Conservation (phyloP, 306 rosid species). For the Quercus dentata region DNA sequence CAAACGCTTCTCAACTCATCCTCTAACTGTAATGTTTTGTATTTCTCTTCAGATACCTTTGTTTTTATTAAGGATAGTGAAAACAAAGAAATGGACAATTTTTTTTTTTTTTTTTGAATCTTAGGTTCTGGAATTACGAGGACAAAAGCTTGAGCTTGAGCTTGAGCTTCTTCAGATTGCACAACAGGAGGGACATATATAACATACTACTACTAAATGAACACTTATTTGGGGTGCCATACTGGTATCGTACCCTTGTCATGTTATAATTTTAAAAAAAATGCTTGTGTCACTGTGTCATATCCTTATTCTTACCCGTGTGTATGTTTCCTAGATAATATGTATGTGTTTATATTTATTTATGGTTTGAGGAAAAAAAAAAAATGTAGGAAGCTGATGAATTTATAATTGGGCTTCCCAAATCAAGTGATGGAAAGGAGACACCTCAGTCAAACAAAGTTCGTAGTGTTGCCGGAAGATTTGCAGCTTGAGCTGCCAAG, state of each 20-base stretch:
- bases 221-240: too few species aligned
- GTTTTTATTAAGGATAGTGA: too few species aligned
- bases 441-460: slow-evolving; percentile 85
- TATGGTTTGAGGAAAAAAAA: slow-evolving; percentile 1
- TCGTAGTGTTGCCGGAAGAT: slow-evolving; percentile 75
- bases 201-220: too few species aligned
- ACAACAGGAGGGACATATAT: neutral
- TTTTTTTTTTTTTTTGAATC: neutral
- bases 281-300: accelerated
- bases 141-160: slow-evolving; percentile 91
- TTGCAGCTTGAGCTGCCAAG: slow-evolving; percentile 78
- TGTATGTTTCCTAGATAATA: too few species aligned
- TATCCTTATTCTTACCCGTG: too few species aligned
- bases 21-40: slow-evolving; percentile 49
- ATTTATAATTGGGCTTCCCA: slow-evolving; percentile 87
- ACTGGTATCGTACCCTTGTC: too few species aligned
- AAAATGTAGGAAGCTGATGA: slow-evolving; percentile 81
- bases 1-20: slow-evolving; percentile 74
- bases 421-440: slow-evolving; percentile 72
- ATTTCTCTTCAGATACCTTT: too few species aligned
- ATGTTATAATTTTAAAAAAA: too few species aligned
- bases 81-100: too few species aligned
- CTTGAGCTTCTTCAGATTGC: slow-evolving; percentile 58
- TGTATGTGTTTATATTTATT: too few species aligned
- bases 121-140: slow-evolving; percentile 80